phyloP scores from a whole-genome alignment of 106 monocot genomes.

The Allium cepa region DNA sequence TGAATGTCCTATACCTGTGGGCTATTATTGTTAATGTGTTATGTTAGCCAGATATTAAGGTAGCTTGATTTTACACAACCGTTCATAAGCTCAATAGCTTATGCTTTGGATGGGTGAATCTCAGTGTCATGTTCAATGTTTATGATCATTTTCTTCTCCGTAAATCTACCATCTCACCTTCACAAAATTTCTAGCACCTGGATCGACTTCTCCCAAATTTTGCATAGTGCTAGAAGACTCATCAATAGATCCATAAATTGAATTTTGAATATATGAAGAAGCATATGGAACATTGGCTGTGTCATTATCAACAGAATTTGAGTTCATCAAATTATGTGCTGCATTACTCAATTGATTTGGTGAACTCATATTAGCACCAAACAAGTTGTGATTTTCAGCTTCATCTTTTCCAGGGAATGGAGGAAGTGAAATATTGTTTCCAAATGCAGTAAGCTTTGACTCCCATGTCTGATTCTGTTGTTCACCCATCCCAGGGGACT shows the following conservation, averaged over 20 bases:
- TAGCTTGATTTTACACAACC: no score
- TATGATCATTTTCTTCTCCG: no score
- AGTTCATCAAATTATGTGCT: constrained; percentile 38
- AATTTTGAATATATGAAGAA: constrained; percentile 58
- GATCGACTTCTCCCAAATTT: constrained; percentile 49
- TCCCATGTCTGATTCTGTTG: constrained; percentile 50
- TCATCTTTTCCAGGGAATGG: constrained; percentile 66
- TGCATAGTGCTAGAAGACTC: constrained; percentile 72
- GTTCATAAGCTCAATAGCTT: no score
- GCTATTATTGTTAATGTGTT: no score
- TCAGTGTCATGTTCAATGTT: no score
- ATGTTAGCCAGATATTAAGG: no score
- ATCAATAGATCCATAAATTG: constrained; percentile 64
- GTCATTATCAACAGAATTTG: constrained; percentile 18
- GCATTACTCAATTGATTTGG: constrained; percentile 56
- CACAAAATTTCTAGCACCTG: constrained; percentile 58
- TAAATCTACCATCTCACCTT: constrained; percentile 39
- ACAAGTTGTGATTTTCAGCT: constrained; percentile 53
- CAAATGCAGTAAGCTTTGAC: constrained; percentile 35
- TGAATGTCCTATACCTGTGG: no score
- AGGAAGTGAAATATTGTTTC: constrained; percentile 34
- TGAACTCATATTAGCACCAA: constrained; percentile 71
- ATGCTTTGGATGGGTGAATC: no score
- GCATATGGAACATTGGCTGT: constrained; percentile 16
- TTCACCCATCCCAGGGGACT: constrained; percentile 19